phyloP scores from a whole-genome alignment of 257 asterid genomes.

The Ligustrum vulgare region DNA sequence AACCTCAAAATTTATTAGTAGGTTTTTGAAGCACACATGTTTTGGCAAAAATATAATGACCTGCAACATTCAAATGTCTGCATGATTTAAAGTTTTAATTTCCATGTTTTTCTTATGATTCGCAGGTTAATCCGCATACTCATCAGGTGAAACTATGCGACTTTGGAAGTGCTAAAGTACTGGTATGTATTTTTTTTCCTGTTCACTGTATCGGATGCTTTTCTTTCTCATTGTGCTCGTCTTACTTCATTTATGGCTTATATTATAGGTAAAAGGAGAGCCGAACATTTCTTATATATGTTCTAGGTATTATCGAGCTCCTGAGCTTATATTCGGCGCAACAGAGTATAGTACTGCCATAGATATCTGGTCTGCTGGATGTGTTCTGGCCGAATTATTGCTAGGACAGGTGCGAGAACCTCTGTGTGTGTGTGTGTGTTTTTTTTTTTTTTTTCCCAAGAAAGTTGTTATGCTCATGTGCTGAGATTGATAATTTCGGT shows the following conservation, averaged over 20 bases:
- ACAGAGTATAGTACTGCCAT: slow-evolving; percentile 61
- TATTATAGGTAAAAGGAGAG: slow-evolving; percentile 56
- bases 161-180: slow-evolving; percentile 92
- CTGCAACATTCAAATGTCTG: slow-evolving; percentile 4
- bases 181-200: slow-evolving; percentile 37
- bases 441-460: not conserved
- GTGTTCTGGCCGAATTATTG: slow-evolving; percentile 57
- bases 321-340: slow-evolving; percentile 62
- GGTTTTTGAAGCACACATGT: slow-evolving; percentile 16
- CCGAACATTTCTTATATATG: slow-evolving; percentile 65
- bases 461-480: not conserved
- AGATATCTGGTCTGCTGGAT: slow-evolving; percentile 67
- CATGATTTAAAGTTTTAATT: not conserved
- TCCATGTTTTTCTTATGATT: not conserved
- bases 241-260: slow-evolving; percentile 10
- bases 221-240: not conserved
- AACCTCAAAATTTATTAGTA: slow-evolving; percentile 83
- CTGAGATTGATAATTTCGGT: not conserved
- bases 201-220: no score
- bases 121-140: slow-evolving; percentile 82
- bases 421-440: no score
- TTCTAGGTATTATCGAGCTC: slow-evolving; percentile 63
- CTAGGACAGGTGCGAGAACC: slow-evolving; percentile 52
- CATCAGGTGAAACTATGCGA: slow-evolving; percentile 94
- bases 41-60: not conserved